Evolutionary conservation across 345 rosid genomes (phyloP).

Genomic region (Mallotus nudiflorus): DNA sequence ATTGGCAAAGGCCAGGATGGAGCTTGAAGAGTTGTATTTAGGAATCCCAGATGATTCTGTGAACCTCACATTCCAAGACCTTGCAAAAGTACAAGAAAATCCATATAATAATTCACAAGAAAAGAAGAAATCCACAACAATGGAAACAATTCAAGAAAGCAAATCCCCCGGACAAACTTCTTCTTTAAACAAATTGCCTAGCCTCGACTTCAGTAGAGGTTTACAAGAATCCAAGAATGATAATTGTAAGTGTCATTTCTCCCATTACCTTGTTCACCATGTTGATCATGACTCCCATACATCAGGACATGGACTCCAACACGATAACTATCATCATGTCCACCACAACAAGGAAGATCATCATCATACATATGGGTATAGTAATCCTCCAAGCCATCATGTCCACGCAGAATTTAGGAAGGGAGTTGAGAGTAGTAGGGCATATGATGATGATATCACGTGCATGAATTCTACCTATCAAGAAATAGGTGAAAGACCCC

Average conservation of each 20-base stretch:
- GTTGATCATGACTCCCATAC: background rate
- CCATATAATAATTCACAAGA: conserved; percentile 7
- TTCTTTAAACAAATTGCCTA: conserved; percentile 33
- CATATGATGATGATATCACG: conserved; percentile 34
- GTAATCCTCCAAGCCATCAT: conserved; percentile 1
- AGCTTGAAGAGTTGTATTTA: conserved; percentile 59
- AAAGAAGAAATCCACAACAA: conserved; percentile 14
- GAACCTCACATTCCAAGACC: conserved; percentile 62
- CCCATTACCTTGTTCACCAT: background rate
- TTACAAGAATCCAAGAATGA: conserved; percentile 27
- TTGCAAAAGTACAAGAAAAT: conserved; percentile 37
- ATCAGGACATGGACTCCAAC: background rate
- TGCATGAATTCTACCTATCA: conserved; percentile 35
- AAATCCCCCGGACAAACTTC: conserved; percentile 17
- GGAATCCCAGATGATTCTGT: conserved; percentile 74
- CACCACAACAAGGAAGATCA: background rate
- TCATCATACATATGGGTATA: background rate
- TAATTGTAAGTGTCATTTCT: conserved; percentile 11
- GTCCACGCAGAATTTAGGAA: conserved; percentile 4
- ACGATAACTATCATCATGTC: background rate
- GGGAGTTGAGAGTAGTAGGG: conserved; percentile 22
- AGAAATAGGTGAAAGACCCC: conserved; percentile 29
- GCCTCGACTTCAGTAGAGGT: conserved; percentile 47
- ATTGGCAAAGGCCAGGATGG: conserved; percentile 46
- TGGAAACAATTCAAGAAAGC: conserved; percentile 30